phyloP scores from a whole-genome alignment of 202 grass and related monocot species.

The Eragrostis tef region DNA sequence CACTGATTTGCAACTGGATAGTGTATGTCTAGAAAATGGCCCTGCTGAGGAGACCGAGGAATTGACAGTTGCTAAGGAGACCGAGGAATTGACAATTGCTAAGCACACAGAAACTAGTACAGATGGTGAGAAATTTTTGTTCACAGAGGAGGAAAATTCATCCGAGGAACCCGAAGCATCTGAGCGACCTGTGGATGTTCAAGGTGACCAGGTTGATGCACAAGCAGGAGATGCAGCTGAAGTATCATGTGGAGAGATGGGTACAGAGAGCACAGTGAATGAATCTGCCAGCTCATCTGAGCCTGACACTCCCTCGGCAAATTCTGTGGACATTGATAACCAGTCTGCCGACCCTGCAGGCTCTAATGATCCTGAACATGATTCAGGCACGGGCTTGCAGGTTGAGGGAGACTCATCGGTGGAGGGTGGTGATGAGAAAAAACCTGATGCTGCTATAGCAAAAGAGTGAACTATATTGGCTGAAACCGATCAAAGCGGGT shows the following conservation, averaged over 20 bases:
- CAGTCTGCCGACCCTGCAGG: constrained; percentile 6
- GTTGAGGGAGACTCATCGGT: constrained; percentile 1
- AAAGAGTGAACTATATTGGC: constrained; percentile 28
- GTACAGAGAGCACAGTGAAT: constrained; percentile 22
- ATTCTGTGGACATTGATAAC: constrained; percentile 22
- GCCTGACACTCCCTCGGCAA: neutral
- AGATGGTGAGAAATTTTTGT: constrained; percentile 38
- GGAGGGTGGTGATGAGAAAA: constrained; percentile 27
- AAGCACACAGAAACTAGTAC: constrained; percentile 12
- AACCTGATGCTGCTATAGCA: constrained; percentile 10
- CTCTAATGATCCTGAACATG: neutral
- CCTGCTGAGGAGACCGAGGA: constrained; percentile 42
- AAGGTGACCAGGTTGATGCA: constrained; percentile 39
- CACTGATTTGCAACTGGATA: constrained; percentile 38
- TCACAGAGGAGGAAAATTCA: constrained; percentile 39
- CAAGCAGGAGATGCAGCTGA: constrained; percentile 23
- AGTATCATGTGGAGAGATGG: constrained; percentile 22
- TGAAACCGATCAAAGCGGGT: constrained; percentile 15
- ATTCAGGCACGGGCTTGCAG: neutral
- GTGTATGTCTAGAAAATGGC: constrained; percentile 56
- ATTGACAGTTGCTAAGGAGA: constrained; percentile 23
- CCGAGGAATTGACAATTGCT: constrained; percentile 11
- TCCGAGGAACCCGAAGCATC: constrained; percentile 22
- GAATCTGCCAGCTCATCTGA: constrained; percentile 36
- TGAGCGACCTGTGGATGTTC: constrained; percentile 23